phyloP scores from a whole-genome alignment of 768 basidiomycete species.

The Cantharellus anzutake region DNA sequence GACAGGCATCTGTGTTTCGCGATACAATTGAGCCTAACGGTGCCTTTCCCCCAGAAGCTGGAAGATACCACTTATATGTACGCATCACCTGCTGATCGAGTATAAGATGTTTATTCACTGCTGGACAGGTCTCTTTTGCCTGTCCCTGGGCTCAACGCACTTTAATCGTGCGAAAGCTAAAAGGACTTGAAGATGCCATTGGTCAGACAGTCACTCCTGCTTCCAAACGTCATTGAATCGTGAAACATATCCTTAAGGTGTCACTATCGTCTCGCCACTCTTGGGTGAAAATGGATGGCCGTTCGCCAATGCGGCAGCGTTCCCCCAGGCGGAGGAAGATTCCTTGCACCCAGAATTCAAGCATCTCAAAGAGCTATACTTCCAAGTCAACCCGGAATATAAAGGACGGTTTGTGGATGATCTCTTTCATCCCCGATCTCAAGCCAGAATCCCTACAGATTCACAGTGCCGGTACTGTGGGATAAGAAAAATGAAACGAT shows the following conservation, averaged over 20 bases:
- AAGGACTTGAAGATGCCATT: constrained; percentile 74
- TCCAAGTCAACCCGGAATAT: constrained; percentile 54
- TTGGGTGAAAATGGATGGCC: constrained; percentile 81
- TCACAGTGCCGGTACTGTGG: constrained; percentile 84
- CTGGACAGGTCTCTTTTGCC: constrained; percentile 73
- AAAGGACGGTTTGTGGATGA: constrained; percentile 33
- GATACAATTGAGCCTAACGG: constrained; percentile 20
- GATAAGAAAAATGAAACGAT: constrained; percentile 75
- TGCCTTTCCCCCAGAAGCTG: constrained; percentile 25
- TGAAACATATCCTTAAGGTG: constrained; percentile 25
- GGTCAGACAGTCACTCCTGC: constrained; percentile 26
- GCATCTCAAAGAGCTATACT: constrained; percentile 74
- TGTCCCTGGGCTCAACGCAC: constrained; percentile 94
- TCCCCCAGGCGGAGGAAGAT: constrained; percentile 59
- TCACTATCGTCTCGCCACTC: constrained; percentile 66
- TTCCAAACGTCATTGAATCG: not conserved
- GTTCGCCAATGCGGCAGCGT: constrained; percentile 49
- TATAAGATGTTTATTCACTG: not conserved
- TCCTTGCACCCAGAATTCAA: constrained; percentile 38
- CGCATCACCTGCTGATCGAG: not conserved
- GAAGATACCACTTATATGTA: constrained; percentile 11
- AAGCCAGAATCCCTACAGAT: constrained; percentile 19
- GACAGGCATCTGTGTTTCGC: constrained; percentile 22
- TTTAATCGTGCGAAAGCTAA: constrained; percentile 74
- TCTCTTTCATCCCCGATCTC: not conserved